Conservation (phyloP, 2,329 filamentous ascomycete species). For the Venturia pyrina region DNA sequence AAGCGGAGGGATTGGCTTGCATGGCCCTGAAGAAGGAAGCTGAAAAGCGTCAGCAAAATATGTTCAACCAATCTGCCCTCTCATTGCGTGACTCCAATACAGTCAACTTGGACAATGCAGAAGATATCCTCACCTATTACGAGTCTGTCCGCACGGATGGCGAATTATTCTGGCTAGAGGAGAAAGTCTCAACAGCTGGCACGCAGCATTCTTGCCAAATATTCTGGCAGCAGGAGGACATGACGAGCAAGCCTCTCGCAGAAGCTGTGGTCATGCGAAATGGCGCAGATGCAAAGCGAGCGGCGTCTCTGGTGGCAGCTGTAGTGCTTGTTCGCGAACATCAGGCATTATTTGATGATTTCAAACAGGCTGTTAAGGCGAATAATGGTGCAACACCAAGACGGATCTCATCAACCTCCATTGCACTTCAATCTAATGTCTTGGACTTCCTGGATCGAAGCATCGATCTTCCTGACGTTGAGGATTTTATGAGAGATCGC, state of each 20-base stretch:
- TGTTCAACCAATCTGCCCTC: slow-evolving; percentile 9
- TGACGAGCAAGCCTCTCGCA: slow-evolving; percentile 21
- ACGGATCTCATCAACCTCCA: slow-evolving; percentile 15
- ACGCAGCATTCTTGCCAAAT: slow-evolving; percentile 15
- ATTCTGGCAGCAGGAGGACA: slow-evolving; percentile 17
- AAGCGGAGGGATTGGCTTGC: slow-evolving; percentile 27
- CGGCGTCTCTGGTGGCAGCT: slow-evolving; percentile 29
- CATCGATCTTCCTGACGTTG: background rate
- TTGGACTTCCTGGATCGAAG: background rate
- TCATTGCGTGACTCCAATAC: slow-evolving; percentile 21
- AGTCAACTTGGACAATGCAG: slow-evolving; percentile 28
- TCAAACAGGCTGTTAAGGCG: slow-evolving; percentile 22
- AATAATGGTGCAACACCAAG: slow-evolving; percentile 25
- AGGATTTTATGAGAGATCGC: background rate
- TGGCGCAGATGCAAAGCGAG: background rate
- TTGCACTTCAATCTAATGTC: background rate
- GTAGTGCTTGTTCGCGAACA: slow-evolving; percentile 23
- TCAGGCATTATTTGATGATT: slow-evolving; percentile 24
- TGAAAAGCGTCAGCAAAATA: slow-evolving; percentile 16
- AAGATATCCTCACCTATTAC: slow-evolving; percentile 28
- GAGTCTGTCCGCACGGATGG: slow-evolving; percentile 9
- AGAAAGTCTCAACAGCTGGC: slow-evolving; percentile 8
- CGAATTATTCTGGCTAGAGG: background rate
- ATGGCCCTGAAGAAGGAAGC: slow-evolving; percentile 30
- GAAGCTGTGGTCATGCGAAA: slow-evolving; percentile 16